Evolutionary conservation across 2,329 filamentous ascomycete species (phyloP).

Genomic region (Golovinomyces cichoracearum): DNA sequence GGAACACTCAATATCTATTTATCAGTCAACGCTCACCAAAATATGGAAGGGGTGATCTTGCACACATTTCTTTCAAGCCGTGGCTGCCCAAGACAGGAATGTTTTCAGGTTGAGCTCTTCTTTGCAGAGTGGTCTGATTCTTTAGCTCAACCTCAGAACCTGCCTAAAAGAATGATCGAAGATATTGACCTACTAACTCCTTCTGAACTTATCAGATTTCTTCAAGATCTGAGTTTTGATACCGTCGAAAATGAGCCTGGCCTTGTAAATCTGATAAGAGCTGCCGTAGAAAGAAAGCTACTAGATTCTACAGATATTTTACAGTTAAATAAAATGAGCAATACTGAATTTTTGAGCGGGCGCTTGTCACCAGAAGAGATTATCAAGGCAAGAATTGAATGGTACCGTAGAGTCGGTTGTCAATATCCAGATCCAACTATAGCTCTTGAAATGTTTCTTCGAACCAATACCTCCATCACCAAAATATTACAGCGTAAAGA

Average conservation of each 20-base stretch:
- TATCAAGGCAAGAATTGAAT: constrained; percentile 17
- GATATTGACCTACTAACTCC: constrained; percentile 20
- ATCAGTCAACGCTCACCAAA: constrained; percentile 19
- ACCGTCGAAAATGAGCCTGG: constrained; percentile 2
- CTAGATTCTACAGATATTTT: constrained; percentile 6
- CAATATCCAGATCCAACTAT: constrained; percentile 13
- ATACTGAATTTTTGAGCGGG: constrained; percentile 18
- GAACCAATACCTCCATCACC: constrained; percentile 12
- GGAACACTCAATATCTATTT: constrained; percentile 16
- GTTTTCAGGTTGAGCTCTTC: constrained; percentile 18
- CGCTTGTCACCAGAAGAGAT: constrained; percentile 15
- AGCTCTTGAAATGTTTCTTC: constrained; percentile 17
- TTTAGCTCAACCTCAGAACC: constrained; percentile 6
- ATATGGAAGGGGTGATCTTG: constrained; percentile 19
- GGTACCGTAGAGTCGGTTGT: constrained; percentile 19
- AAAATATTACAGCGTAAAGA: constrained; percentile 5
- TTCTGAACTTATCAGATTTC: constrained; percentile 6
- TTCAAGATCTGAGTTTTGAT: constrained; percentile 5
- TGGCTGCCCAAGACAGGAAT: constrained; percentile 18
- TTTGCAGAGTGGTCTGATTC: constrained; percentile 17
- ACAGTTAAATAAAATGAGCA: constrained; percentile 18
- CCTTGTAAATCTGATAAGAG: constrained; percentile 4
- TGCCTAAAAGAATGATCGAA: constrained; percentile 17
- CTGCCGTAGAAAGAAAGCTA: constrained; percentile 5
- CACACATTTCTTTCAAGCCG: constrained; percentile 22